Conservation (phyloP, 345 rosid genomes). For the Rubroshorea leprosula region DNA sequence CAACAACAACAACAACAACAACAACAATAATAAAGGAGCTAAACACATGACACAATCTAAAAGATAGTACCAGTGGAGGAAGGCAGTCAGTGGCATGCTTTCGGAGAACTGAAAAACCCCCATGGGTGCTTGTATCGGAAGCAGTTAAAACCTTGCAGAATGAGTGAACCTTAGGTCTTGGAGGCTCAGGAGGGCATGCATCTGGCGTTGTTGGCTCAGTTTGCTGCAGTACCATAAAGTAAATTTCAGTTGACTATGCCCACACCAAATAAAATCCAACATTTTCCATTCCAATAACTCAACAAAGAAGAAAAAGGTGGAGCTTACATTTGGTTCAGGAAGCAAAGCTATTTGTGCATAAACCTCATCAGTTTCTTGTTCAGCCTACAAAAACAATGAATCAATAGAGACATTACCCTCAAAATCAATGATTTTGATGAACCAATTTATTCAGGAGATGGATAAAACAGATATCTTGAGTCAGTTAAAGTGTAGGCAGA, state of each 20-base stretch:
- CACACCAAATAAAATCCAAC: slow-evolving; percentile 5
- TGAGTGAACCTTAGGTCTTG: slow-evolving; percentile 50
- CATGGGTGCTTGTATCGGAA: slow-evolving; percentile 97
- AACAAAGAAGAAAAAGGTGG: slow-evolving; percentile 6
- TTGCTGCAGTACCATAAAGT: slow-evolving; percentile 30
- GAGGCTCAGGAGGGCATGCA: slow-evolving; percentile 33
- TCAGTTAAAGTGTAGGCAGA: too few species aligned
- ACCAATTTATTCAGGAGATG: not conserved
- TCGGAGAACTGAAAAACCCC: slow-evolving; percentile 89
- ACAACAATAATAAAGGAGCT: not conserved
- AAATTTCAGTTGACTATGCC: not conserved
- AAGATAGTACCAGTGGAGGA: slow-evolving; percentile 66
- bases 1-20: too few species aligned
- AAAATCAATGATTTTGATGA: slow-evolving; percentile 9
- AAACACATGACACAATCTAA: not conserved
- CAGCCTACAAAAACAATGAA: slow-evolving; percentile 53
- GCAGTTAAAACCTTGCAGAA: slow-evolving; percentile 92
- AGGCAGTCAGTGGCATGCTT: slow-evolving; percentile 91
- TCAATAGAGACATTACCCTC: slow-evolving; percentile 1
- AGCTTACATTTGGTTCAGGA: slow-evolving; percentile 60
- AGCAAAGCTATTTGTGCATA: slow-evolving; percentile 84
- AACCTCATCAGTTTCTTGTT: slow-evolving; percentile 93
- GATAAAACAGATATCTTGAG: not conserved
- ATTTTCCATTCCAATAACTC: not conserved
- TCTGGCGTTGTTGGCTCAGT: slow-evolving; percentile 53